Evolutionary conservation across 371 early-diverging fungal genomes (phyloP).

Genomic region (Phascolomyces articulosus): DNA sequence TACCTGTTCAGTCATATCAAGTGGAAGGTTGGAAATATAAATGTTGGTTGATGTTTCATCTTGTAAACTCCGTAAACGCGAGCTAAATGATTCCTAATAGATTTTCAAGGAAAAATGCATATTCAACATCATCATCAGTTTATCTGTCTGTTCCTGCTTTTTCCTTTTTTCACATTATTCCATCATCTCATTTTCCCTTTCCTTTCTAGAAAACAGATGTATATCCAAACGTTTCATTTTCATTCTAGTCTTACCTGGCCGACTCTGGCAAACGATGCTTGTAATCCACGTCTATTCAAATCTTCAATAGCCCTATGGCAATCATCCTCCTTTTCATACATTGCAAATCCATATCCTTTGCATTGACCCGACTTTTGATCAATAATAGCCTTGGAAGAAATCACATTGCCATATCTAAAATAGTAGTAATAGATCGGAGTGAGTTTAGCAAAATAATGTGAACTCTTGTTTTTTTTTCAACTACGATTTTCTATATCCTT

Average conservation of each 20-base stretch:
- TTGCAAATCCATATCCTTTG: slow-evolving; percentile 91
- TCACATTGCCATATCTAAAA: slow-evolving; percentile 69
- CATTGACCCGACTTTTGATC: slow-evolving; percentile 80
- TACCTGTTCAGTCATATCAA: slow-evolving; percentile 72
- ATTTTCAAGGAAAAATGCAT: background rate
- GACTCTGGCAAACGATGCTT: slow-evolving; percentile 78
- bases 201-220: no score
- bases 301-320: slow-evolving; percentile 69
- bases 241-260: slow-evolving; percentile 32
- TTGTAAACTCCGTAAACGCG: slow-evolving; percentile 72
- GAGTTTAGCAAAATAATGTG: background rate
- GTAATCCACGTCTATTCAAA: slow-evolving; percentile 64
- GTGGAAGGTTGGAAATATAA: slow-evolving; percentile 82
- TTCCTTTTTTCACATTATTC: background rate
- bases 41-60: slow-evolving; percentile 80
- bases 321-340: slow-evolving; percentile 76
- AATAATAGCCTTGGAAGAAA: slow-evolving; percentile 84
- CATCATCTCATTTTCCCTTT: no score
- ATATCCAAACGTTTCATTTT: no score
- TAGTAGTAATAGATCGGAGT: no score
- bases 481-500: no score
- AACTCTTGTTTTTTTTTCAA: background rate
- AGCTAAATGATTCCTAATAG: slow-evolving; percentile 74
- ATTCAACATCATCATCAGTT: background rate
- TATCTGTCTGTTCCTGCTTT: background rate